Base-by-base conservation (phyloP, 495 filamentous ascomycete species). In the Aspergillus avenaceus region DNA sequence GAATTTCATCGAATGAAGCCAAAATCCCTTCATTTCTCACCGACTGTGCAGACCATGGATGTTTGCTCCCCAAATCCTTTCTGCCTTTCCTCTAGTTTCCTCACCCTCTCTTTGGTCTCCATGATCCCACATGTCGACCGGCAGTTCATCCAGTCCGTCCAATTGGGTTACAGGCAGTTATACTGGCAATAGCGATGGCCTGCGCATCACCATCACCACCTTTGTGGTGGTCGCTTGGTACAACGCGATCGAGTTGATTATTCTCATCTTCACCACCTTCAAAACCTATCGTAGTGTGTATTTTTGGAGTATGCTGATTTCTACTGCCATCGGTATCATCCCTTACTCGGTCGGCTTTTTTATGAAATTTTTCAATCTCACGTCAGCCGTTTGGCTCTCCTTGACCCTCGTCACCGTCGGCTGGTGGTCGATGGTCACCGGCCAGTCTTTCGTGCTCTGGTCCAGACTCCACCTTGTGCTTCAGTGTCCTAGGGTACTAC, bases 391-490 rank as follows among this genome's bases (percentile, higher is more conserved):
- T 26, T 52, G 61, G 51, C 23, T 65, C 7, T 51, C 64, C 8
- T 49, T 69, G 9, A 62, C 64, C 4, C 43, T 76, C 1, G 28
- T 66, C 23, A 64, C 66, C 19, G 44, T 75, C 5, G 80, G 80
- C 5, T 84, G 78, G 78, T 69, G 64, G 22, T 29, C 50, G 14
- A 80, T 82, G 77, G 73, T 84, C 0, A 78, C 77, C 0, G 77
- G 76, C 8, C 79, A 82, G 60, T 76, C 48, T n/a, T 70, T 68
- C n/a, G 83, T 87, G 9, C 70, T 87, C 14, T 87, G 82, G 65
- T 86, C 83, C 2, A 76, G 84, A 14, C 73, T 87, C 4, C 80
- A 86, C 55, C 66, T 86, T 29, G 70, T 88, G 29, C 62, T 80
- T 22, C 66, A 66, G 19, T 76, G 78, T 22, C 66, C 65, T 12